Base-by-base conservation (phyloP, 805 yeast genomes). In the Wickerhamiella galacta region DNA sequence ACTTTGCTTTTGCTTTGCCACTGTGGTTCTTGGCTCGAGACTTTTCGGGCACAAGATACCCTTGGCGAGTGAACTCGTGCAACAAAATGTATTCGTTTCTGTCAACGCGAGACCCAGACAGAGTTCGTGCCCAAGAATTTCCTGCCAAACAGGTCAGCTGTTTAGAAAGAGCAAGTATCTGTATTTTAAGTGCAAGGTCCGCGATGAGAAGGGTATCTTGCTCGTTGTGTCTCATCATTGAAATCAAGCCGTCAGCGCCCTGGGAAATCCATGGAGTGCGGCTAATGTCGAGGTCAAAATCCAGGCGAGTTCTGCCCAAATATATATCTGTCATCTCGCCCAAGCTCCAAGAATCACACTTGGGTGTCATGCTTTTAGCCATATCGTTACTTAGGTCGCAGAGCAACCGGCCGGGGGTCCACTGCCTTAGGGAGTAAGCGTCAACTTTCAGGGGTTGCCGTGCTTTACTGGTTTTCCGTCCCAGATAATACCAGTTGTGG, bases 81-180 rank as follows among this genome's bases (percentile, higher is more conserved):
- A 90, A 58, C 54, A 90, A 61, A 65, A 90, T 80, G 51, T 61
- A 90, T 54, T 90, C 96, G 56, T 87, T 87, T 58, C 98, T 70
- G 46, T 93, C 95, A 7, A 94, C 92, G 47, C 98, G 68, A 0
- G 95, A 82, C 56, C 98, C 98, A 32, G 82, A 75, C 32, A 90
- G 62, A 1, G 98, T 90, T 41, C 81, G 83, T 2, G 92, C 69
- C 98, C 98, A 90, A 0, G 95, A 87, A 53, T 90, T 90, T 46
- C 98, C 98, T 1, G 96, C 95, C 39, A 90, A 63, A 43, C 76
- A 78, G 1, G 98, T 90, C 47, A 90, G 63, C 49, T 85, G 94
- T 45, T 81, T 81, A 0, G 96, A 79, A 34, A 90, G 62, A 2
- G 95, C 81, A 34, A 90, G 57, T 37, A 90, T 75, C 55, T 90